Percentiles rank a stretch among this genome's conserved stretches.
These are phyloP conservation scores for Cinchona pubescens DNA, from an alignment of 257 asterid species.

Conservation along the genomic window DNA sequence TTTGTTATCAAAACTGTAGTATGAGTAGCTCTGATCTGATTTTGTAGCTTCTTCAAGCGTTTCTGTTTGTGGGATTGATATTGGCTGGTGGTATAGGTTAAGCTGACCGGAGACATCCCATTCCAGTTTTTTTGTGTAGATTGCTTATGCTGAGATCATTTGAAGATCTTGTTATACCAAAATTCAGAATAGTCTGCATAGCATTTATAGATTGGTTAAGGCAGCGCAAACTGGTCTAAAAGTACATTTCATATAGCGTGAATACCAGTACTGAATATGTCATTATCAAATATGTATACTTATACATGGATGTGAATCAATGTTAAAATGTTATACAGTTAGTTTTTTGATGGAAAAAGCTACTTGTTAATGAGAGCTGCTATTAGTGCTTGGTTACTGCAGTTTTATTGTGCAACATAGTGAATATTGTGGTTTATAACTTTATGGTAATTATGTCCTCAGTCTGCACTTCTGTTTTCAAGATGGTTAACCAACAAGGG, in stretches of 20 bases:
- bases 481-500: no score
- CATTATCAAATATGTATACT: neutral
- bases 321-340: neutral
- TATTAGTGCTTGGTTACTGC: neutral
- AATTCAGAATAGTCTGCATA: neutral
- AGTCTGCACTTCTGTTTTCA: neutral
- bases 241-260: neutral
- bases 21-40: neutral
- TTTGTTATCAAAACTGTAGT: neutral
- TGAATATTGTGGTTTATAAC: neutral
- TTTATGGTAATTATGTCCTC: neutral
- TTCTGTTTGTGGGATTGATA: neutral
- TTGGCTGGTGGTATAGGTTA: neutral
- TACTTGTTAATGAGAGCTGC: neutral
- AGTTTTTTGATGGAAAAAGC: neutral
- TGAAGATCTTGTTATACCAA: neutral
- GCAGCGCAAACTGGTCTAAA: neutral
- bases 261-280: neutral
- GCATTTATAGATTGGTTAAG: neutral
- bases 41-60: neutral
- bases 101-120: neutral
- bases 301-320: neutral
- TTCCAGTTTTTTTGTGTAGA: no score
- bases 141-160: neutral
- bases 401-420: neutral